A percentile compares a stretch with the other conserved stretches of the same genome.
These are phyloP conservation scores for Aureobasidium sp. DNA, from an alignment of 2,329 filamentous ascomycete genomes.

Conservation along the genomic window DNA sequence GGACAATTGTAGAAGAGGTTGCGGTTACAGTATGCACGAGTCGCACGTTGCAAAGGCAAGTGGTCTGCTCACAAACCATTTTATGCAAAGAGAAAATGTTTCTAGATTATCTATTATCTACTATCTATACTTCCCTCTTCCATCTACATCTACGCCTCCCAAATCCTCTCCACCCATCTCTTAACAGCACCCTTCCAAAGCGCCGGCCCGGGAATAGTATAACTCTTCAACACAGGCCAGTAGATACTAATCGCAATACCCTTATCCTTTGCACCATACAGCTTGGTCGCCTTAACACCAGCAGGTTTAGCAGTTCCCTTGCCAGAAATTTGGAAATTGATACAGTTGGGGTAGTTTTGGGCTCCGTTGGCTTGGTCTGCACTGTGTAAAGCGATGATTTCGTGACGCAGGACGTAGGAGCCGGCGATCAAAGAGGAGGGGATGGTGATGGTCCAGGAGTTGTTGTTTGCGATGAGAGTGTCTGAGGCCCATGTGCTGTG, in stretches of 20 bases:
- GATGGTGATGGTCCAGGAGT: conserved; percentile 43
- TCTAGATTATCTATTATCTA: background rate
- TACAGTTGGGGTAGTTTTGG: conserved; percentile 40
- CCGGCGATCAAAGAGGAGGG: conserved; percentile 45
- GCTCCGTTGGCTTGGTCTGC: conserved; percentile 35
- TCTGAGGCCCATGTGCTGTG: conserved; percentile 45
- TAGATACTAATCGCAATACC: conserved; percentile 55
- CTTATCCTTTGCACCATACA: conserved; percentile 49
- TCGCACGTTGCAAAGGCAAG: too few species aligned
- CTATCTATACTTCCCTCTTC: background rate
- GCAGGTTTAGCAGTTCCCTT: conserved; percentile 39
- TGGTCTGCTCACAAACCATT: too few species aligned
- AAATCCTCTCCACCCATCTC: background rate
- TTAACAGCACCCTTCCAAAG: conserved; percentile 16
- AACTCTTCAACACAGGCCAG: conserved; percentile 32
- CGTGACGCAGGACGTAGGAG: conserved; percentile 51
- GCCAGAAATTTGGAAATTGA: conserved; percentile 52
- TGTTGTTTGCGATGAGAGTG: conserved; percentile 39
- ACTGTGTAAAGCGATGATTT: conserved; percentile 53
- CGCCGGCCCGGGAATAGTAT: conserved; percentile 44
- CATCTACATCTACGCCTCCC: background rate
- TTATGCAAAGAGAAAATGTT: too few species aligned
- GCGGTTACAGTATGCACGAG: too few species aligned
- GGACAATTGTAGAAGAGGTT: too few species aligned
- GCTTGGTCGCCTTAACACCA: conserved; percentile 43